Base-by-base conservation (phyloP, 768 basidiomycete genomes). In the Russula sp. region DNA sequence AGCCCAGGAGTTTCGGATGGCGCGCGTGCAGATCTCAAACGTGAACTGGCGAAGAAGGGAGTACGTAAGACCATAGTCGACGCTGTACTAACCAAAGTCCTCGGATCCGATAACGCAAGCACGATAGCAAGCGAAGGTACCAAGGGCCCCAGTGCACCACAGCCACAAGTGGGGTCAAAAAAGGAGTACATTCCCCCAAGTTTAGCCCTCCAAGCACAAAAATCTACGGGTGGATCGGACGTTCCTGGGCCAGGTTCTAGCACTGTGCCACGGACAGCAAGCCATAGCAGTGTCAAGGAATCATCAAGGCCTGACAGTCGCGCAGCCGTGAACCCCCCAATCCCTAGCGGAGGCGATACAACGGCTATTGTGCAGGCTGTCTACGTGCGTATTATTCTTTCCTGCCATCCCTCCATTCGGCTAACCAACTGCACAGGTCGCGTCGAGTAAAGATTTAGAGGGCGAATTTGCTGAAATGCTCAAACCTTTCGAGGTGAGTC, bases 11-110 rank as follows among this genome's bases (percentile, higher is more conserved):
- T 93, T 16, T 85, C 88, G 3, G 89, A 95, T 72, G 86, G 85
- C 9, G 97, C 97, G 3, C 86, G 92, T 57, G 85, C 94, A 5
- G 96, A 98, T 73, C 80, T 98, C 59, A 98, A 97, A 81, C 94
- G 93, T 72, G 89, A 93, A 73, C 81, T 98, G 81, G 74, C 81
- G 2, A 92, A 89, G 78, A 92, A 91, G 74, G 83, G 83, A 48
- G 90, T 97, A 49, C 83, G 93, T 38, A 96, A 95, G 76, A 83
- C 86, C 5, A 94, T 95, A 52, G 85, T 88, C 16, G 95, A 98
- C 65, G 80, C 80, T 58, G 85, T 98, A 18, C 80, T 94, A 8
- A 75, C 79, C 59, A 88, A 85, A 73, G 78, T 93, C 24, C 78
- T 92, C 57, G 79, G 76, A 46, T 77, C 76, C 20, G 76, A 76